A percentile compares a stretch with the other conserved stretches of the same genome.
Conservation (phyloP, 2,329 filamentous ascomycete genomes). For the Fusarium caatingaense region DNA sequence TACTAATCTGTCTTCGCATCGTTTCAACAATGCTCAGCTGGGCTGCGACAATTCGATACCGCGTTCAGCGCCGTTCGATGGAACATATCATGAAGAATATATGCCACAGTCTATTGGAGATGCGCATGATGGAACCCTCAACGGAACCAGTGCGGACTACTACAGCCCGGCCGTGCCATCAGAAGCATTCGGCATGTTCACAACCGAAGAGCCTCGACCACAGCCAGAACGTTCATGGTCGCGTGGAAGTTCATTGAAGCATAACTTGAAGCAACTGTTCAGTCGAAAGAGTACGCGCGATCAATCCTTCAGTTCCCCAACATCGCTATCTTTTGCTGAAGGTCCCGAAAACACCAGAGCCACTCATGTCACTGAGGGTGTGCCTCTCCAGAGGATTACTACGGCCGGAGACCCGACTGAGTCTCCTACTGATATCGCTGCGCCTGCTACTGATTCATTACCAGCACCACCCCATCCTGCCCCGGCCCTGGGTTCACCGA, state of each 20-base stretch:
- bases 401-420: constrained; percentile 44
- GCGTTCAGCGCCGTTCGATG: constrained; percentile 39
- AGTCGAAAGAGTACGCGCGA: constrained; percentile 51
- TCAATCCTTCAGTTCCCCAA: constrained; percentile 46
- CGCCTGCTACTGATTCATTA: constrained; percentile 27
- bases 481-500: constrained; percentile 41
- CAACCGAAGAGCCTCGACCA: constrained; percentile 41
- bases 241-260: constrained; percentile 50
- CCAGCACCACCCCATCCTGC: constrained; percentile 23
- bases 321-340: constrained; percentile 35
- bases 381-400: constrained; percentile 40
- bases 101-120: constrained; percentile 46
- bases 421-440: constrained; percentile 49
- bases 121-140: constrained; percentile 49
- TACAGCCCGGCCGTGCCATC: constrained; percentile 56
- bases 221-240: constrained; percentile 46
- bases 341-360: constrained; percentile 25
- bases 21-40: constrained; percentile 19
- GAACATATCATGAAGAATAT: constrained; percentile 42
- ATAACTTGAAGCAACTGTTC: constrained; percentile 53
- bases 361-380: constrained; percentile 24
- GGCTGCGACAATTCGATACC: constrained; percentile 29
- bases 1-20: constrained; percentile 23
- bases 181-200: constrained; percentile 55
- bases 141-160: constrained; percentile 55